Evolutionary conservation across 2,329 filamentous ascomycete genomes (phyloP).

Genomic region (Fusarium tanahbumbuense): DNA sequence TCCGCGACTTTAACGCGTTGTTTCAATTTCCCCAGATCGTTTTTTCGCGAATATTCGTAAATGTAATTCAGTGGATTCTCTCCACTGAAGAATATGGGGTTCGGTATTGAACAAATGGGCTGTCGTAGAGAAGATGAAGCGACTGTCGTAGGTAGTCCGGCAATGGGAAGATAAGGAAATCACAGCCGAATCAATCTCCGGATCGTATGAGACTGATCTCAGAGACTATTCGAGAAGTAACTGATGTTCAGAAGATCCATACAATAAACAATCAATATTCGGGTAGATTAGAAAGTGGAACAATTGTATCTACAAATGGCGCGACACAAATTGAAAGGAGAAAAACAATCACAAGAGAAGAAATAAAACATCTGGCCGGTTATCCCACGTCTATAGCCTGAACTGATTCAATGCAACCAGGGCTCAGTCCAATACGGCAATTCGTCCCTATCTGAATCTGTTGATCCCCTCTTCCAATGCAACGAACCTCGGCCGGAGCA

Average conservation of each 20-base stretch:
- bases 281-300: neutral
- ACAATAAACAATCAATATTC: neutral
- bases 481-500: constrained; percentile 27
- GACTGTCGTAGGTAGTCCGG: too few relatives aligned
- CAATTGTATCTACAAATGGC: neutral
- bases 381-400: constrained; percentile 9
- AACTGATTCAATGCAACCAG: constrained; percentile 11
- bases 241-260: neutral
- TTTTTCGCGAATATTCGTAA: constrained; percentile 13
- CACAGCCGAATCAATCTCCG: neutral
- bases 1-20: neutral
- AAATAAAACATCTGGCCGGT: neutral
- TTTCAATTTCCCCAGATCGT: constrained; percentile 7
- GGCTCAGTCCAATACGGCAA: neutral
- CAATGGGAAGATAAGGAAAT: neutral
- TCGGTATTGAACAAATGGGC: neutral
- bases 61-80: constrained; percentile 12
- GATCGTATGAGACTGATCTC: neutral
- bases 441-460: constrained; percentile 7
- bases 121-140: neutral
- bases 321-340: neutral
- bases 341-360: neutral
- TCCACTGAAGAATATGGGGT: constrained; percentile 5
- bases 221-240: neutral
- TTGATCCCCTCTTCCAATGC: constrained; percentile 20